Conservation (phyloP, 2,329 filamentous ascomycete genomes). For the Ophiocordyceps robertsii region DNA sequence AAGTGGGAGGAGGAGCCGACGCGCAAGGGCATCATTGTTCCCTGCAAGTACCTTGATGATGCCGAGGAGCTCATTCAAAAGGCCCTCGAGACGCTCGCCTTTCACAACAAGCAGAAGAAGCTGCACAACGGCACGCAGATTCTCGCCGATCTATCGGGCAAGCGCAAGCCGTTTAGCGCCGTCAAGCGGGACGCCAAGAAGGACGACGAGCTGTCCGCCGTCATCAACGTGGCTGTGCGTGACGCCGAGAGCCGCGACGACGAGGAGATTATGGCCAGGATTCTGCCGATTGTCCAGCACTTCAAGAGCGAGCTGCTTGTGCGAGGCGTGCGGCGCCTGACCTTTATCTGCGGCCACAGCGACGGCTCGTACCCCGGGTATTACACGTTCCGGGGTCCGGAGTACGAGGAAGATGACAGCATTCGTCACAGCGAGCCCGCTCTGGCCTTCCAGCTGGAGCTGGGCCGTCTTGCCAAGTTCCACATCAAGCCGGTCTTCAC, state of each 20-base stretch:
- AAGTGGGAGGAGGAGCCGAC: constrained; percentile 63
- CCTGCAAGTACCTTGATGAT: constrained; percentile 87
- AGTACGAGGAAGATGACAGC: constrained; percentile 80
- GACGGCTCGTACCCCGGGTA: constrained; percentile 93
- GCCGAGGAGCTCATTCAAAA: constrained; percentile 75
- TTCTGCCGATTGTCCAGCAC: constrained; percentile 61
- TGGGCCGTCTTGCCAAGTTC: constrained; percentile 89
- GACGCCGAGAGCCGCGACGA: constrained; percentile 79
- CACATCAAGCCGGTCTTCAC: constrained; percentile 97
- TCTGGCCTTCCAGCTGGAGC: constrained; percentile 95
- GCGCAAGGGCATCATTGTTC: constrained; percentile 87
- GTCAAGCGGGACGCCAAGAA: constrained; percentile 22
- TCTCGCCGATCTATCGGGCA: constrained; percentile 60
- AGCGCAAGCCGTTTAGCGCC: constrained; percentile 40
- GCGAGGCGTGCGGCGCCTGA: constrained; percentile 75
- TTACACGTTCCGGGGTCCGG: constrained; percentile 93
- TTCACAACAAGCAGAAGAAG: constrained; percentile 42
- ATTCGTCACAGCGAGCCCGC: constrained; percentile 97
- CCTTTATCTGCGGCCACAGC: constrained; percentile 90
- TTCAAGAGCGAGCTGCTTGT: constrained; percentile 73
- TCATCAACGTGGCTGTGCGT: constrained; percentile 82
- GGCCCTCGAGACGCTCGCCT: constrained; percentile 72
- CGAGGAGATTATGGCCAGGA: constrained; percentile 62
- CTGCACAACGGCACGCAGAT: constrained; percentile 39
- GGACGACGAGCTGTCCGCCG: constrained; percentile 73